A percentile compares a stretch with the other conserved stretches of the same genome.
phyloP scores from a whole-genome alignment of 805 yeast genomes.

The Myxozyma sirexii region DNA sequence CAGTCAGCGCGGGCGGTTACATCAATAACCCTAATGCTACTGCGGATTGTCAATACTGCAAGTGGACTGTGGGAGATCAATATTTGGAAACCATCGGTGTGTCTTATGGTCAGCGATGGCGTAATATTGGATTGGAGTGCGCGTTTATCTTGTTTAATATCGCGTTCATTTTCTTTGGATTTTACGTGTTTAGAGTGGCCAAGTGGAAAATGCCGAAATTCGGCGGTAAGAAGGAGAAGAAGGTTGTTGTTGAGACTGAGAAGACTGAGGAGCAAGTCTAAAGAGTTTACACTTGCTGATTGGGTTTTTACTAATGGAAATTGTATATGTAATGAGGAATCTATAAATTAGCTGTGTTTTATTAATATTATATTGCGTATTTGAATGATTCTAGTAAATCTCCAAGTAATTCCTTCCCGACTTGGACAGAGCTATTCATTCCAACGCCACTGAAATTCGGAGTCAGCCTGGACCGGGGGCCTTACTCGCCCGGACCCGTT shows the following conservation, averaged over 20 bases:
- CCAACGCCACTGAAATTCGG: no score
- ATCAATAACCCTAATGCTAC: conserved; percentile 36
- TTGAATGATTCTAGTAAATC: no score
- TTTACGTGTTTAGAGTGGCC: conserved; percentile 17
- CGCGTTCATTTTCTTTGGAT: conserved; percentile 24
- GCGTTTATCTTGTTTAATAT: conserved; percentile 49
- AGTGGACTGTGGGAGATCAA: conserved; percentile 26
- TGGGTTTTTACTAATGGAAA: not conserved
- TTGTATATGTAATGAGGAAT: not conserved
- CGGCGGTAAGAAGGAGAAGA: conserved; percentile 8
- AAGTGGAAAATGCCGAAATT: conserved; percentile 22
- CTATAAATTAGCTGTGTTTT: no score
- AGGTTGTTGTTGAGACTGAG: not conserved
- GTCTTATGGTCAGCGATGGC: conserved; percentile 58
- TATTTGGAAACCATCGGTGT: conserved; percentile 44
- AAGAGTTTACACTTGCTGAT: not conserved
- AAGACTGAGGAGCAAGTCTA: not conserved
- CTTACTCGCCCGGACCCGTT: no score
- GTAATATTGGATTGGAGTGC: conserved; percentile 63
- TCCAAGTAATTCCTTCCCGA: no score
- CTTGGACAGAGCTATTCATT: no score
- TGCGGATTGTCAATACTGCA: conserved; percentile 33
- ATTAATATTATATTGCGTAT: no score
- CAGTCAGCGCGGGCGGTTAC: conserved; percentile 44
- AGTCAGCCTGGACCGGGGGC: no score